Percentiles rank a stretch among this genome's conserved stretches.
Evolutionary conservation across 1,284 basidiomycete species (phyloP).

Genomic region (Omphalotus olearius): DNA sequence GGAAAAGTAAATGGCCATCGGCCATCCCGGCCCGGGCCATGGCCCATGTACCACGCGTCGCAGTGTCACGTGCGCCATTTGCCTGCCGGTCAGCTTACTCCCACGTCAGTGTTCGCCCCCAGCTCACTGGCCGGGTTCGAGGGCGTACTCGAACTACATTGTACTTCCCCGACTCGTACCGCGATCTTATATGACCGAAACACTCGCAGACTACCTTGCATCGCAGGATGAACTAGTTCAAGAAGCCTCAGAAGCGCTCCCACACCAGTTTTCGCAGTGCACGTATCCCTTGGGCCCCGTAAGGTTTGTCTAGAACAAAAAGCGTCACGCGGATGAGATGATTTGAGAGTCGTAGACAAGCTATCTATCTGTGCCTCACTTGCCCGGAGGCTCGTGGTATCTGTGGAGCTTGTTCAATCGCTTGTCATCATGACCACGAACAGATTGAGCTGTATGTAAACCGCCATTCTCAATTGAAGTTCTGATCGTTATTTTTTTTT

Average conservation of each 20-base stretch:
- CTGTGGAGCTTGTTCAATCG: conserved; percentile 77
- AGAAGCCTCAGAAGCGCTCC: conserved; percentile 68
- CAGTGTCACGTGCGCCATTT: too few species aligned
- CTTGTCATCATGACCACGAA: conserved; percentile 78
- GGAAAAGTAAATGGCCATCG: too few species aligned
- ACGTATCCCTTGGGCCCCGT: conserved; percentile 61
- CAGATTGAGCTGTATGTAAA: conserved; percentile 63
- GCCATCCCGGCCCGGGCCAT: too few species aligned
- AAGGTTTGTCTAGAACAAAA: conserved; percentile 28
- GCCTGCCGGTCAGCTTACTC: too few species aligned
- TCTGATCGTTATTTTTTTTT: not conserved
- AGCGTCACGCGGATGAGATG: not conserved
- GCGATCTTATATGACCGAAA: conserved; percentile 14
- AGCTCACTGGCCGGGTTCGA: too few species aligned
- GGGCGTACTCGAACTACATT: too few species aligned
- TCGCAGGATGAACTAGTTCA: conserved; percentile 59
- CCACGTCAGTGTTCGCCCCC: too few species aligned
- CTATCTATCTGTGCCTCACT: conserved; percentile 72
- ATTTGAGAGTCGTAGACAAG: conserved; percentile 39
- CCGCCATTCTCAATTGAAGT: not conserved
- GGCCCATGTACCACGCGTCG: too few species aligned
- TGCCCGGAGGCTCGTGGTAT: conserved; percentile 57
- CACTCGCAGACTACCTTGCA: conserved; percentile 46
- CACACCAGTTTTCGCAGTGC: conserved; percentile 71
- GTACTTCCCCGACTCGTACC: too few species aligned